These are phyloP conservation scores for Astrothelium subdiscretum DNA, from an alignment of 495 filamentous ascomycete species.

Conservation along the genomic window DNA sequence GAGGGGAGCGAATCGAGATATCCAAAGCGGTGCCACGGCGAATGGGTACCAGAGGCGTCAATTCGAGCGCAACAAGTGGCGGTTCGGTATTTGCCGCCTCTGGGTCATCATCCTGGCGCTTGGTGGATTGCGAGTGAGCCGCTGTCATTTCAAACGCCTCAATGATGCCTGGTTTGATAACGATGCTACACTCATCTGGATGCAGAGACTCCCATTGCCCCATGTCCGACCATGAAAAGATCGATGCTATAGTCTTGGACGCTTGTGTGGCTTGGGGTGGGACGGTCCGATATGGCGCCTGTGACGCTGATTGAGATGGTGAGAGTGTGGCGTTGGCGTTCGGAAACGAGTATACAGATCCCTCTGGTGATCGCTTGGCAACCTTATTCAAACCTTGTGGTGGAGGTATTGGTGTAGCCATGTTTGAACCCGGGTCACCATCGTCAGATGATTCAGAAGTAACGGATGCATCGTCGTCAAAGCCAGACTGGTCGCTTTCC, in stretches of 20 bases:
- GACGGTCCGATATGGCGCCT: slow-evolving; percentile 49
- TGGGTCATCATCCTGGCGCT: slow-evolving; percentile 30
- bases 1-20: slow-evolving; percentile 80
- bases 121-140: slow-evolving; percentile 30
- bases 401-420: slow-evolving; percentile 3
- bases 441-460: slow-evolving; percentile 44
- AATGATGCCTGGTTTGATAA: slow-evolving; percentile 73
- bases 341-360: slow-evolving; percentile 33
- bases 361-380: slow-evolving; percentile 26
- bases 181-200: slow-evolving; percentile 63
- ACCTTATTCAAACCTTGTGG: slow-evolving; percentile 5
- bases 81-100: slow-evolving; percentile 27
- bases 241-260: slow-evolving; percentile 57
- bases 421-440: slow-evolving; percentile 38
- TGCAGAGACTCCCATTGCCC: slow-evolving; percentile 72
- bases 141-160: slow-evolving; percentile 63
- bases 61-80: slow-evolving; percentile 65
- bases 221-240: slow-evolving; percentile 77
- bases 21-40: slow-evolving; percentile 84
- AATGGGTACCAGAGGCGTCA: slow-evolving; percentile 80
- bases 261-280: slow-evolving; percentile 42
- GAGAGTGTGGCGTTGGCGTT: slow-evolving; percentile 42
- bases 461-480: slow-evolving; percentile 19
- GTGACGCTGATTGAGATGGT: slow-evolving; percentile 67
- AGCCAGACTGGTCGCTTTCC: slow-evolving; percentile 28